Evolutionary conservation across 805 yeast genomes (phyloP).

Genomic region (Candida odintsovae): DNA sequence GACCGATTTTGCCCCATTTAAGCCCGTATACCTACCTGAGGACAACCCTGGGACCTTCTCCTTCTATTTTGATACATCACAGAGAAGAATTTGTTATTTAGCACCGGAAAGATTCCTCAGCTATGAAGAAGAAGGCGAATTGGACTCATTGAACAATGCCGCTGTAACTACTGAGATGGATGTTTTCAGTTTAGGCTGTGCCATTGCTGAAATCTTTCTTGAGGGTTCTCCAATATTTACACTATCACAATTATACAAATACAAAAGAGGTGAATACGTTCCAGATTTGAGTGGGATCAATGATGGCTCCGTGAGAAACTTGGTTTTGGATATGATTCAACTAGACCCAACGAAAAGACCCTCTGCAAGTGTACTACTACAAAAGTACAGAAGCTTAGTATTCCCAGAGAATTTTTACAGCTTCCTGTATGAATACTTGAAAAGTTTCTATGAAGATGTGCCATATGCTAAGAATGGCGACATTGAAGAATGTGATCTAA

Average conservation of each 20-base stretch:
- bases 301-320: conserved; percentile 41
- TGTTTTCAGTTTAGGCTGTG: conserved; percentile 78
- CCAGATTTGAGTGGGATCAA: conserved; percentile 59
- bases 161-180: conserved; percentile 65
- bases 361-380: conserved; percentile 48
- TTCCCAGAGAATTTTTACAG: conserved; percentile 69
- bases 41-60: conserved; percentile 91
- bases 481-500: conserved; percentile 42
- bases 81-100: conserved; percentile 78
- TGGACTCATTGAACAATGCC: conserved; percentile 14
- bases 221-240: conserved; percentile 89
- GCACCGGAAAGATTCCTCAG: conserved; percentile 85
- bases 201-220: conserved; percentile 78
- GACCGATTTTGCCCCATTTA: conserved; percentile 78
- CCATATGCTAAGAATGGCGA: conserved; percentile 19
- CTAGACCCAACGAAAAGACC: conserved; percentile 58
- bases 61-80: conserved; percentile 88
- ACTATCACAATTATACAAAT: conserved; percentile 80
- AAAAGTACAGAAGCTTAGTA: conserved; percentile 38
- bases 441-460: conserved; percentile 26
- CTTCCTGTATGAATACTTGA: conserved; percentile 65
- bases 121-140: conserved; percentile 16
- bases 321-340: conserved; percentile 60
- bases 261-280: conserved; percentile 57
- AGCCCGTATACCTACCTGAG: conserved; percentile 83